Conservation (phyloP, 192 early-diverging fungal genomes). For the Linderina pennispora region DNA sequence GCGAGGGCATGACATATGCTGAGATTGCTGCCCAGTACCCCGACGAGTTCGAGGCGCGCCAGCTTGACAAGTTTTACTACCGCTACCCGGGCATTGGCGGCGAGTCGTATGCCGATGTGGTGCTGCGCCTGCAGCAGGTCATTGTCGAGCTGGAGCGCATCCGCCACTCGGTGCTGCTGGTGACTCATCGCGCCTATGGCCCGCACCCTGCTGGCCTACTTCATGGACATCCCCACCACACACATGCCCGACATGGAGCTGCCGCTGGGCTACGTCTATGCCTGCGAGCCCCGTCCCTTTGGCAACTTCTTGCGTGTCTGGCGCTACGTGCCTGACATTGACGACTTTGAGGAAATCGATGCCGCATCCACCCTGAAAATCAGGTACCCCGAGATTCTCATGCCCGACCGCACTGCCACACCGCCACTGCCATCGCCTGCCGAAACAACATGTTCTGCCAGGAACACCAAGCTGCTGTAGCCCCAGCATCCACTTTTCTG, state of each 20-base stretch:
- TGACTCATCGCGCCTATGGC: constrained; percentile 91
- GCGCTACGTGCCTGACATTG: constrained; percentile 14
- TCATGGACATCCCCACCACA: constrained; percentile 73
- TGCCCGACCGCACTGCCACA: constrained; percentile 4
- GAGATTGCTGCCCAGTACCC: constrained; percentile 79
- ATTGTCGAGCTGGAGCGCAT: constrained; percentile 96
- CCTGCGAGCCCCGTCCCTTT: constrained; percentile 78
- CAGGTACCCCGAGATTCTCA: constrained; percentile 19
- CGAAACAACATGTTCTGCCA: constrained; percentile 21
- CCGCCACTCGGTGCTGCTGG: constrained; percentile 76
- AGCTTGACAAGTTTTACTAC: constrained; percentile 84
- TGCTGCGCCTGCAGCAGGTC: constrained; percentile 85
- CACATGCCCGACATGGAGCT: constrained; percentile 78
- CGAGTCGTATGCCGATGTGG: constrained; percentile 90
- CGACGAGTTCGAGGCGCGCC: constrained; percentile 72
- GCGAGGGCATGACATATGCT: constrained; percentile 69
- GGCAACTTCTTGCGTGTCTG: constrained; percentile 52
- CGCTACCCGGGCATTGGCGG: constrained; percentile 96
- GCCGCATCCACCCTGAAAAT: constrained; percentile 29
- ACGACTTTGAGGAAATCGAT: constrained; percentile 40
- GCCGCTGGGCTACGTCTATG: constrained; percentile 76
- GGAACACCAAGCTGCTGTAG: neutral
- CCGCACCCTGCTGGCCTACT: constrained; percentile 85
- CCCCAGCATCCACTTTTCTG: no score
- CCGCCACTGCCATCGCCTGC: constrained; percentile 42